Base-by-base conservation (phyloP, 1,284 basidiomycete species). In the Leccinum subspadiceum region DNA sequence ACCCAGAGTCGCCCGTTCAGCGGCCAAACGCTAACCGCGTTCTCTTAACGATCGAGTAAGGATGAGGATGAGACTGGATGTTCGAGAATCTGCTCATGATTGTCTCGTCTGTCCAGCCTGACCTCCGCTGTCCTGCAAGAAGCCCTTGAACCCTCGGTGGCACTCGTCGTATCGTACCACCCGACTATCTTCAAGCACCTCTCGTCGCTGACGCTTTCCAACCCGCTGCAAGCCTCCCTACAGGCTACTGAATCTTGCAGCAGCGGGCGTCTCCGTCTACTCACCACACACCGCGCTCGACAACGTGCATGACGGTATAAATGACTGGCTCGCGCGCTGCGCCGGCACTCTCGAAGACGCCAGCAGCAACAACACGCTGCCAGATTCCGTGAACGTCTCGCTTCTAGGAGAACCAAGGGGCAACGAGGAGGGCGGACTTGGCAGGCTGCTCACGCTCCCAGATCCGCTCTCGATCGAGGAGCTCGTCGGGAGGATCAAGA, bases 231-330 rank as follows among this genome's bases (percentile, higher is more conserved):
- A 76, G 75, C 84, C 0, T 90, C 87, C 9, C 24, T 24, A 24
- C 24, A 24, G 24, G 24, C 81, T 98, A 22, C 82, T 98, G 15
- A 83, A 81, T 58, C 90, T 93, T 60, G 87, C 88, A 0, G 87
- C 91, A 0, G 81, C 85, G 4, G 94, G 94, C 1, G 88, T 97
- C 60, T 92, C 89, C 13, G 81, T 98, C 2, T 98, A 93, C 76
- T 83, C 82, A 41, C 95, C 95, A 0, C 96, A 98, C 74, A 94
- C 92, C 0, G 84, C 91, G 1, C 80, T 97, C 12, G 96, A 98
- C 73, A 84, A 78, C 12, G 87, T 92, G 2, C 82, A 82, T 56
- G 92, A 86, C 12, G 95, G 95, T 0, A 86, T 98, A 64, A 96
- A 96, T 69, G 90, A 92, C 73, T 93, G 90, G 89, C 76, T 94